Evolutionary conservation across 1,284 basidiomycete genomes (phyloP), one percentile per base, ranked within the genome.

Genomic region (Cryptococcus deneoformans): DNA sequence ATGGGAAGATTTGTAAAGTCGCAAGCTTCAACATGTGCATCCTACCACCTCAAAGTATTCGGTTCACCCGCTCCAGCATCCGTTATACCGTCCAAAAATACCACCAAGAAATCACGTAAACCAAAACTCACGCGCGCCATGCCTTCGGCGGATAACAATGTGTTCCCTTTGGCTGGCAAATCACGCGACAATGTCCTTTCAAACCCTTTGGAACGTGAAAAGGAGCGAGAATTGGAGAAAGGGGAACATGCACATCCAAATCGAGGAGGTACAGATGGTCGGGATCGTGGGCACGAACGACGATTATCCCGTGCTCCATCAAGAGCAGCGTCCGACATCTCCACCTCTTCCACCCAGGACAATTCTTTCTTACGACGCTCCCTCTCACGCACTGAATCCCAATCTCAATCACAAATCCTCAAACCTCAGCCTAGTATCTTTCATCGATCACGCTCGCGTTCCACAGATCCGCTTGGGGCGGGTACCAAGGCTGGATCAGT

Each of bases 41-140:
- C 60, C 2, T 72, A 73, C 56, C 74, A 75, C 50, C 44, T 56
- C 24, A 75, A 75, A 56, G 63, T 74, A 14, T 75, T 76, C 39
- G 71, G 70, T n/a, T 44, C 46, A 24, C 63, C 68, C 1, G 64
- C 73, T 2, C 68, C 71, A 5, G 20, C 58, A 9, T 61, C 63
- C 20, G 58, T 73, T 38, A 50, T 67, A 10, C 63, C 66, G 34
- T 44, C 51, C 6, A 51, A 60, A 6, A 35, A 50, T 10, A 56
- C 60, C 4, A 56, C 54, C 46, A 71, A 70, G 60, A 73, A 70
- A 52, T 62, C 67, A 6, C 67, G 71, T 12, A 73, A 71, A 58
- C 72, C 67, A 0, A 67, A 68, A 52, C 52, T 72, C 34, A 72
- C 71, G 4, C 66, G 56, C 4, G 57, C 66, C 1, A 50, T 57